Conservation (phyloP, 2,329 filamentous ascomycete genomes). For the Diplodia mutila region DNA sequence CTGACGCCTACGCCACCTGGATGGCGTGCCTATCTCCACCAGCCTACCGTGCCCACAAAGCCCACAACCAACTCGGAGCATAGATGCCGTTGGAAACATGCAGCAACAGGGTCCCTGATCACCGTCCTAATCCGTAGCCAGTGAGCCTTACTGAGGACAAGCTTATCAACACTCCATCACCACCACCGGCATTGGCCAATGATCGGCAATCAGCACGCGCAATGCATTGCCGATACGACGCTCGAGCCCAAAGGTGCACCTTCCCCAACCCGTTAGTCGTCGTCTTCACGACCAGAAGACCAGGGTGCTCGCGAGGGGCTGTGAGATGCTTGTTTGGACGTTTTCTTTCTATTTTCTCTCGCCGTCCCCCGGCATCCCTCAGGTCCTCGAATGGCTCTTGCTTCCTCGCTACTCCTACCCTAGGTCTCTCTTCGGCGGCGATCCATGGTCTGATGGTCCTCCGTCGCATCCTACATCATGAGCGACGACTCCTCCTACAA, state of each 20-base stretch:
- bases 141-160: neutral
- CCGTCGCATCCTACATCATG: conserved; percentile 16
- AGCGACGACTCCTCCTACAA: conserved; percentile 17
- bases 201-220: conserved; percentile 14
- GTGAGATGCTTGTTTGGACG: conserved; percentile 22
- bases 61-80: neutral
- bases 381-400: conserved; percentile 18
- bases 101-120: conserved; percentile 8
- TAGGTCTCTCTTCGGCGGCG: conserved; percentile 12
- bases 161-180: conserved; percentile 12
- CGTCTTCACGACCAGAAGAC: conserved; percentile 10
- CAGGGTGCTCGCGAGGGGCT: conserved; percentile 10
- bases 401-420: conserved; percentile 5
- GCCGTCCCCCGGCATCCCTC: neutral
- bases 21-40: neutral
- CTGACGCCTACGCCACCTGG: conserved; percentile 9
- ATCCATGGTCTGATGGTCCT: conserved; percentile 1
- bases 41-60: neutral
- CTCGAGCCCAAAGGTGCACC: conserved; percentile 18
- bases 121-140: neutral
- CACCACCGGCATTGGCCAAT: conserved; percentile 13
- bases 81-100: neutral
- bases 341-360: conserved; percentile 10
- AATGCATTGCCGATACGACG: neutral
- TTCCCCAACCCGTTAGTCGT: conserved; percentile 21